Base-by-base conservation (phyloP, 768 basidiomycete genomes). In the Trichaptum fuscoviolaceum region DNA sequence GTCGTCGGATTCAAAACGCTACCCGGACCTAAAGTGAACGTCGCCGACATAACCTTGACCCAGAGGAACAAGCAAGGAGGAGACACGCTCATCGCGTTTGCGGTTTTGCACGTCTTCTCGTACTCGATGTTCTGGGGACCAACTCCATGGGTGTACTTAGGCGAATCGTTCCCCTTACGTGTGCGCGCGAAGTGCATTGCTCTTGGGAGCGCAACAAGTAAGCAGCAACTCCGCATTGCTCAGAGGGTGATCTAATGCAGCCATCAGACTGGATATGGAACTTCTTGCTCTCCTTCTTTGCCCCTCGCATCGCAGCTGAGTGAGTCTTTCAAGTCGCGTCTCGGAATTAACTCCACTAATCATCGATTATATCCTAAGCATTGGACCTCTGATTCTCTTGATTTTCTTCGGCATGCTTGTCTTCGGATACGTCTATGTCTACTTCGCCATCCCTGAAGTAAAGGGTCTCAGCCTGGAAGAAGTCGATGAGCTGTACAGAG, bases 101-200 rank as follows among this genome's bases (percentile, higher is more conserved):
- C 89, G 0, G 83, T 92, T n/a, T 75, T 92, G 26, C 90, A 92
- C 63, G 88, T 93, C 27, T 85, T 87, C 70, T 82, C 84, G 10
- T 92, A 84, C 75, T 85, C 85, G 1, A 83, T 87, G 67, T 91
- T 90, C 77, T 92, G 90, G 90, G 90, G 90, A 15, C 88, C 89
- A 7, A 87, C 85, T 35, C 89, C 88, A 69, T 87, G 86, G 86
- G 90, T 90, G 7, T 90, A 90, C 71, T 83, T 91, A 35, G 89
- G 89, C 63, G 90, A 92, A 79, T 88, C 86, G 23, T 93, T 92
- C 84, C 92, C 91, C 17, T 84, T 93, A 25, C 87, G 90, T 61
- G 88, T 93, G 59, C 84, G 91, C 66, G 84, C 92, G 7, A 92
- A 92, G 75, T 80, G 84, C 69, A 92, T 93, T 72, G 91, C 91